Percentiles rank a stretch among this genome's conserved stretches.
phyloP scores from a whole-genome alignment of 176 grass and related monocot species.

The Hordeum marinum region DNA sequence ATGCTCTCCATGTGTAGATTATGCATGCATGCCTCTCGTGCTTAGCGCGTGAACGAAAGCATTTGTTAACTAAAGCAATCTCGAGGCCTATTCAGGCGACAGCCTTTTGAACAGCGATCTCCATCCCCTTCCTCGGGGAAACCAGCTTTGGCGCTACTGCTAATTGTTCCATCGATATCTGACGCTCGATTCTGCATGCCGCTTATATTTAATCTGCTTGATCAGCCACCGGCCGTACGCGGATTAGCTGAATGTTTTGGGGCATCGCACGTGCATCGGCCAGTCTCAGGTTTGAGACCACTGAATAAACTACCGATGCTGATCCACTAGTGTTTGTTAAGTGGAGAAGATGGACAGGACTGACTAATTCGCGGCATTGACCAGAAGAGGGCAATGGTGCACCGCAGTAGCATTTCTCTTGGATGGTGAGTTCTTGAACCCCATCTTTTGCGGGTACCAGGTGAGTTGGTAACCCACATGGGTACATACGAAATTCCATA shows the following conservation, averaged over 20 bases:
- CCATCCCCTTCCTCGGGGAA: slow-evolving; percentile 6
- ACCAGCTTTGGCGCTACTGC: background rate
- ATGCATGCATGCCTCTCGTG: slow-evolving; percentile 25
- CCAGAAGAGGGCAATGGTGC: background rate
- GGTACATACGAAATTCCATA: no score
- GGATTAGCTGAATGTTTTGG: slow-evolving; percentile 33
- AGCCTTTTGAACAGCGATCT: slow-evolving; percentile 31
- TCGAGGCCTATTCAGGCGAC: slow-evolving; percentile 39
- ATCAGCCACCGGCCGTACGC: background rate
- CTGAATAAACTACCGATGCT: background rate
- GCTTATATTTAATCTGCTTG: background rate
- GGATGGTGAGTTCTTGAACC: no score
- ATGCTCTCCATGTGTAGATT: slow-evolving; percentile 27
- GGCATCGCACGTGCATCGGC: slow-evolving; percentile 33
- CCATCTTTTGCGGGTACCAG: no score
- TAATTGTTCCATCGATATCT: background rate
- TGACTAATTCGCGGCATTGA: background rate
- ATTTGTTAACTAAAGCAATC: slow-evolving; percentile 29
- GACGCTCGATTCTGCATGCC: background rate
- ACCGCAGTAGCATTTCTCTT: background rate
- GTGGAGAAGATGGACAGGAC: background rate
- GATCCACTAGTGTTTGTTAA: background rate
- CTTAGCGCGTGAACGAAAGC: slow-evolving; percentile 26
- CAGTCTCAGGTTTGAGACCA: background rate
- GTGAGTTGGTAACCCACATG: no score